These are phyloP conservation scores for Cryomyces minteri DNA, from an alignment of 495 filamentous ascomycete species.

Conservation along the genomic window DNA sequence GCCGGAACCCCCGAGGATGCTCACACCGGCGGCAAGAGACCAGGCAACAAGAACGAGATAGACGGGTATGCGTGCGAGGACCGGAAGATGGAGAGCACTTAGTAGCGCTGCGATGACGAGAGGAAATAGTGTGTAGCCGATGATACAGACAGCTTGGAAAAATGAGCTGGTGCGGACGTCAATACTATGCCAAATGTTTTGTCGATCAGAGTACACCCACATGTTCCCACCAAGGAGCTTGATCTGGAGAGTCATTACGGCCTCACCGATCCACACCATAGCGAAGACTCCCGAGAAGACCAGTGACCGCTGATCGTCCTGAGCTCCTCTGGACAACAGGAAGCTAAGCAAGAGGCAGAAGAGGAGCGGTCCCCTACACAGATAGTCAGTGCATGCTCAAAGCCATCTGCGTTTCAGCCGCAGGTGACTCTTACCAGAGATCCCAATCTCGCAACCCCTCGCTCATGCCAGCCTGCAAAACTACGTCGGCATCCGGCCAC, in stretches of 20 bases:
- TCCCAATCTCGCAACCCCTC: conserved; percentile 90
- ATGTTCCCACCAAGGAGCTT: conserved; percentile 95
- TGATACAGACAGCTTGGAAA: conserved; percentile 92
- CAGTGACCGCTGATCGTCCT: conserved; percentile 56
- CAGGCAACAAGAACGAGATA: conserved; percentile 76
- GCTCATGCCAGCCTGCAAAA: conserved; percentile 64
- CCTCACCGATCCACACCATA: conserved; percentile 91
- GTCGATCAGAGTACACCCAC: conserved; percentile 33
- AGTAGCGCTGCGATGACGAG: conserved; percentile 84
- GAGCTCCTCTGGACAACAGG: conserved; percentile 61
- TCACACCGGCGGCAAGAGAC: conserved; percentile 88
- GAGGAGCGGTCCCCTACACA: conserved; percentile 58
- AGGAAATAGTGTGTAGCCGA: conserved; percentile 98
- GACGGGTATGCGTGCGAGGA: conserved; percentile 68
- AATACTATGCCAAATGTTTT: background rate
- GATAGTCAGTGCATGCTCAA: too few relatives aligned
- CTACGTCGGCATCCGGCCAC: conserved; percentile 53
- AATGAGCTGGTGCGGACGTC: conserved; percentile 48
- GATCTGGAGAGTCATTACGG: conserved; percentile 95
- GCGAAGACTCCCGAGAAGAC: conserved; percentile 95
- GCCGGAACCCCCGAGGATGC: conserved; percentile 87
- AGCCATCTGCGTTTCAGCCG: too few relatives aligned
- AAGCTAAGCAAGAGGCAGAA: conserved; percentile 80
- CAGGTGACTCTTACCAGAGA: conserved; percentile 44
- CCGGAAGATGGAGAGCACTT: conserved; percentile 59